phyloP scores from a whole-genome alignment of 2,329 filamentous ascomycete genomes.

The Sporothrix brunneoviolacea region DNA sequence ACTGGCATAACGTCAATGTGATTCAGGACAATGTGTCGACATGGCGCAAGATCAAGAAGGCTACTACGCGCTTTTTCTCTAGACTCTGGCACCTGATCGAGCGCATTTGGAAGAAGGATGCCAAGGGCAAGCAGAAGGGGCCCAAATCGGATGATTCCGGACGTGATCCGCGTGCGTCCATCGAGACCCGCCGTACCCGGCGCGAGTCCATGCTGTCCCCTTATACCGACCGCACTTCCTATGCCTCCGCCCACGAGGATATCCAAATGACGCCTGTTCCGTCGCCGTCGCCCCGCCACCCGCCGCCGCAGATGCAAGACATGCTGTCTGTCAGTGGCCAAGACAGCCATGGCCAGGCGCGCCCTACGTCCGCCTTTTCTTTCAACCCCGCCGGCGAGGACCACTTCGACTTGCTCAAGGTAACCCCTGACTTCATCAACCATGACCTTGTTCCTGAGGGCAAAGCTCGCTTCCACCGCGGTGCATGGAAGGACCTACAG shows the following conservation, averaged over 20 bases:
- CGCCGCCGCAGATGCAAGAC: slow-evolving; percentile 26
- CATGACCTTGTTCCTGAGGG: slow-evolving; percentile 57
- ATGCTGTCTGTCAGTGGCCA: slow-evolving; percentile 35
- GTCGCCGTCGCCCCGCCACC: slow-evolving; percentile 58
- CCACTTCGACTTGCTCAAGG: slow-evolving; percentile 32
- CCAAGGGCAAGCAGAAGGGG: slow-evolving; percentile 44
- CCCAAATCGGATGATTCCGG: slow-evolving; percentile 37
- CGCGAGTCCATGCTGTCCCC: slow-evolving; percentile 49
- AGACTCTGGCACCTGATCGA: slow-evolving; percentile 45
- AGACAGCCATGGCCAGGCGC: slow-evolving; percentile 23
- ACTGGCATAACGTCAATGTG: slow-evolving; percentile 91
- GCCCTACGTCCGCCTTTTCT: slow-evolving; percentile 28
- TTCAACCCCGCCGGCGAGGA: slow-evolving; percentile 29
- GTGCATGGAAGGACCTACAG: slow-evolving; percentile 90
- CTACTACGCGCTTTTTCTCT: slow-evolving; percentile 56
- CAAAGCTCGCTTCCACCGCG: slow-evolving; percentile 80
- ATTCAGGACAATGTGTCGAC: slow-evolving; percentile 75
- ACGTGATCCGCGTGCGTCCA: slow-evolving; percentile 58
- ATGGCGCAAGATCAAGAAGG: slow-evolving; percentile 91
- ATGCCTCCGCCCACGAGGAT: slow-evolving; percentile 54
- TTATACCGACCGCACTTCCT: slow-evolving; percentile 41
- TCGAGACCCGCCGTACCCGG: slow-evolving; percentile 52
- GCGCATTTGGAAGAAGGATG: slow-evolving; percentile 43
- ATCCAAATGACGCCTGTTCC: slow-evolving; percentile 96
- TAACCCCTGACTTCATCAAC: slow-evolving; percentile 63